Evolutionary conservation across 495 filamentous ascomycete species (phyloP).

Genomic region (Aspergillus nanangensis): DNA sequence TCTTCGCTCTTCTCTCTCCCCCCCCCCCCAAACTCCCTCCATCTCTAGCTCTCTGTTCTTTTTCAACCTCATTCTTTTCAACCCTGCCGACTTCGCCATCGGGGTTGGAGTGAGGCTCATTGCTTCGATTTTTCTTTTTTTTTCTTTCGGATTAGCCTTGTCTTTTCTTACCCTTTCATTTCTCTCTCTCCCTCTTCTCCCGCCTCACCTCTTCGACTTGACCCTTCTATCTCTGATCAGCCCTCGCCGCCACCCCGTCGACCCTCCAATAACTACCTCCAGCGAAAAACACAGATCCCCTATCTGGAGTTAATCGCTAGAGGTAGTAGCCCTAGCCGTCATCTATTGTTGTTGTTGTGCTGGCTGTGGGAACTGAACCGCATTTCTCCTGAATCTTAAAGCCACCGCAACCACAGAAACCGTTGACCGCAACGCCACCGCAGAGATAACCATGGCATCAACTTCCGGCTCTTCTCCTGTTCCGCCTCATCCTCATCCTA

Average conservation of each 20-base stretch:
- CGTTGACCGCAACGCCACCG: slow-evolving; percentile 16
- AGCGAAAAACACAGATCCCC: slow-evolving; percentile 40
- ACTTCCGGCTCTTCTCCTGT: slow-evolving; percentile 40
- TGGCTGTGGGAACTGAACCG: slow-evolving; percentile 5
- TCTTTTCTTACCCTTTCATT: not conserved
- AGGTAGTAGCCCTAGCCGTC: slow-evolving; percentile 30
- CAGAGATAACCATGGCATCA: slow-evolving; percentile 31
- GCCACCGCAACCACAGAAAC: slow-evolving; percentile 10
- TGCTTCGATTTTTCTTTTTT: not conserved
- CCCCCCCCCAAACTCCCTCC: slow-evolving; percentile 10
- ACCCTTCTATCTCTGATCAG: not conserved
- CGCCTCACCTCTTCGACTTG: slow-evolving; percentile 1
- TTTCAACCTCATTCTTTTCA: not conserved
- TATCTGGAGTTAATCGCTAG: slow-evolving; percentile 42
- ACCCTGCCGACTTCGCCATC: no score
- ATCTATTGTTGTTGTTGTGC: slow-evolving; percentile 12
- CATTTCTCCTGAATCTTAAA: slow-evolving; percentile 3
- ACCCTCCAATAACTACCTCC: slow-evolving; percentile 34
- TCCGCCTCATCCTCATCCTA: slow-evolving; percentile 39
- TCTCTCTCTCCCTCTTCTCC: slow-evolving; percentile 5
- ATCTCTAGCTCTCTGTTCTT: slow-evolving; percentile 12
- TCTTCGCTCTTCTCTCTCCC: slow-evolving; percentile 9
- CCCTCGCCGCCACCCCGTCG: slow-evolving; percentile 6
- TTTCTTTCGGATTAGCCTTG: not conserved
- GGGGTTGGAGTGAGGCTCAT: no score